phyloP scores from a whole-genome alignment of 2,329 filamentous ascomycete species.

The Fusarium aywerte region DNA sequence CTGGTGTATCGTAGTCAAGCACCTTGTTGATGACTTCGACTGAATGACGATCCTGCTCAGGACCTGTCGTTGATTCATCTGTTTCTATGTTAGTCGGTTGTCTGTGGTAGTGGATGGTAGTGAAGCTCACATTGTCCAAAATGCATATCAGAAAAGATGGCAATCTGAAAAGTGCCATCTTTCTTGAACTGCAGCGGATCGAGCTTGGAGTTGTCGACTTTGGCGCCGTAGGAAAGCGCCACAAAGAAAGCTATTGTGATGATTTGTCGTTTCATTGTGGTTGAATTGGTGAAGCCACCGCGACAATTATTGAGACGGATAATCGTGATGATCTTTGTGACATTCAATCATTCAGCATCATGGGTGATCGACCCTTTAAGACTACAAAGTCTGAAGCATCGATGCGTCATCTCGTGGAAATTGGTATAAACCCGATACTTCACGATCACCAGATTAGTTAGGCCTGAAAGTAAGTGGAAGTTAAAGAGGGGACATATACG shows the following conservation, averaged over 20 bases:
- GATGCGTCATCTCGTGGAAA: constrained; percentile 18
- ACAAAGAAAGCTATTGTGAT: constrained; percentile 7
- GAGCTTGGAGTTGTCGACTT: constrained; percentile 27
- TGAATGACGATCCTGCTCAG: constrained; percentile 66
- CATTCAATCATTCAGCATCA: not conserved
- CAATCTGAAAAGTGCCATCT: constrained; percentile 40
- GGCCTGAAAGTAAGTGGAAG: not conserved
- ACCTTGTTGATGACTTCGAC: constrained; percentile 67
- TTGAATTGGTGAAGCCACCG: not conserved
- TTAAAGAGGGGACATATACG: constrained; percentile 13
- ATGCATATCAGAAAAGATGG: constrained; percentile 42
- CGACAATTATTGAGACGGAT: no score
- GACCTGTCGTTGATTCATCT: constrained; percentile 44
- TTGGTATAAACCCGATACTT: not conserved
- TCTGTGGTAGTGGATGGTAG: no score
- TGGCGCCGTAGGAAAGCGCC: constrained; percentile 3
- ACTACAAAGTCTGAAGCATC: constrained; percentile 7
- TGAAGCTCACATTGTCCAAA: constrained; percentile 39
- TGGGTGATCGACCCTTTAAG: constrained; percentile 14
- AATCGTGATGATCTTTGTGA: not conserved
- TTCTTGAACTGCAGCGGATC: constrained; percentile 31
- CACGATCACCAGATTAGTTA: constrained; percentile 22
- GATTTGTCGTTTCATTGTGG: constrained; percentile 4
- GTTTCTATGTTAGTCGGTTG: not conserved
- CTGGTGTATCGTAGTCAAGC: constrained; percentile 65